Conservation (phyloP, 2,329 filamentous ascomycete species). For the Akanthomyces uredinophilus region DNA sequence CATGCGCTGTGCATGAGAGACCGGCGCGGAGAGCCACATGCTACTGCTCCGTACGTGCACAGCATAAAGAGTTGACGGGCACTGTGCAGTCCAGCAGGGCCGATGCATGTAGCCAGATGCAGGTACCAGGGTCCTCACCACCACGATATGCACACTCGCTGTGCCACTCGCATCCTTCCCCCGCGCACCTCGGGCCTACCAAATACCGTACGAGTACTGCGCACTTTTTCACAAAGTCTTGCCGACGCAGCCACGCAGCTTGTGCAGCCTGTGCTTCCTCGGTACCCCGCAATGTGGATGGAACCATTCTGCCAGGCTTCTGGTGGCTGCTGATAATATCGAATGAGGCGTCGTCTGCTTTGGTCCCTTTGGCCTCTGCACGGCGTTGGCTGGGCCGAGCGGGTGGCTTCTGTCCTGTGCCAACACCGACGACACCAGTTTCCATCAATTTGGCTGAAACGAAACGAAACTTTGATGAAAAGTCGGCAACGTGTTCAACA, state of each 20-base stretch:
- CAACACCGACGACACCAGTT: neutral
- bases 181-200: neutral
- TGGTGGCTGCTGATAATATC: conserved; percentile 1
- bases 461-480: neutral
- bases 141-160: neutral
- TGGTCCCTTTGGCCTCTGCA: neutral
- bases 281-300: conserved; percentile 1
- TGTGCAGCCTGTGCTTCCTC: neutral
- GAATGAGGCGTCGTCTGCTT: neutral
- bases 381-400: neutral
- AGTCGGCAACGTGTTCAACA: too few relatives aligned
- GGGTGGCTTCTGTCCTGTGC: neutral
- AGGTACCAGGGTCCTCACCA: neutral
- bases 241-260: neutral
- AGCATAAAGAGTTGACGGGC: neutral
- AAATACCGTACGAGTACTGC: neutral
- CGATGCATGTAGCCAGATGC: too few relatives aligned
- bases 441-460: neutral
- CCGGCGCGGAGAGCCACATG: neutral
- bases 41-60: neutral
- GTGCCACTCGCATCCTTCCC: neutral
- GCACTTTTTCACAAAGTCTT: neutral
- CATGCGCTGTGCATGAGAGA: neutral
- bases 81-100: neutral
- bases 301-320: neutral